Conservation (phyloP, 2,329 filamentous ascomycete species). For the Fusarium caatingaense region DNA sequence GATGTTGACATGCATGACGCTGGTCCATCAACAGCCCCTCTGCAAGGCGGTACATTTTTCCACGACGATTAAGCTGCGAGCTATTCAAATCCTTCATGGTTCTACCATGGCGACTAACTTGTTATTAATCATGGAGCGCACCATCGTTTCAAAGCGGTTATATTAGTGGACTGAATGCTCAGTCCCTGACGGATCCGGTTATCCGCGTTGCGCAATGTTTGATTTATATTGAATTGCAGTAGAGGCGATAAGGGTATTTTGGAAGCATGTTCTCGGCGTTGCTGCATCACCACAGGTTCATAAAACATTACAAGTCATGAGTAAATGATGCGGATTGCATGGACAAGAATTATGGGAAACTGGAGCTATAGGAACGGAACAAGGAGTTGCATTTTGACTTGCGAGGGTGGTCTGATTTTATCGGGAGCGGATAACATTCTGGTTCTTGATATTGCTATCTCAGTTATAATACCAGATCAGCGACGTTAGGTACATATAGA, state of each 20-base stretch:
- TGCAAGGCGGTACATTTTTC: constrained; percentile 63
- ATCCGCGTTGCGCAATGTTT: constrained; percentile 47
- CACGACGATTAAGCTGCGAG: constrained; percentile 55
- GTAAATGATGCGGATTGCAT: constrained; percentile 46
- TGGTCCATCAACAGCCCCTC: constrained; percentile 65
- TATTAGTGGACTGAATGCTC: constrained; percentile 37
- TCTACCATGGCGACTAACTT: constrained; percentile 19
- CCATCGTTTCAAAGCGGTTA: constrained; percentile 10
- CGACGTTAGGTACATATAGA: constrained; percentile 36
- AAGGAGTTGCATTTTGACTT: constrained; percentile 44
- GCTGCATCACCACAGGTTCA: constrained; percentile 46
- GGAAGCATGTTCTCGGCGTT: constrained; percentile 54
- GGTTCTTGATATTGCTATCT: constrained; percentile 39
- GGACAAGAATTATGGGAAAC: constrained; percentile 40
- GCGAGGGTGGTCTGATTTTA: constrained; percentile 36
- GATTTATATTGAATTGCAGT: constrained; percentile 46
- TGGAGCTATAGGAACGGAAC: constrained; percentile 40
- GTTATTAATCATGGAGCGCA: constrained; percentile 26
- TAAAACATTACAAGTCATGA: constrained; percentile 40
- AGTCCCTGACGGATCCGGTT: constrained; percentile 40
- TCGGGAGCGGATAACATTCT: constrained; percentile 28
- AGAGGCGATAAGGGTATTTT: constrained; percentile 48
- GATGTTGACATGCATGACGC: constrained; percentile 69
- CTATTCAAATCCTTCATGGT: constrained; percentile 8
- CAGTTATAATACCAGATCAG: constrained; percentile 40